Evolutionary conservation across 192 early-diverging fungal species (phyloP), one percentile per base, ranked within the genome.

Genomic region (Gamsiella multidivaricata): DNA sequence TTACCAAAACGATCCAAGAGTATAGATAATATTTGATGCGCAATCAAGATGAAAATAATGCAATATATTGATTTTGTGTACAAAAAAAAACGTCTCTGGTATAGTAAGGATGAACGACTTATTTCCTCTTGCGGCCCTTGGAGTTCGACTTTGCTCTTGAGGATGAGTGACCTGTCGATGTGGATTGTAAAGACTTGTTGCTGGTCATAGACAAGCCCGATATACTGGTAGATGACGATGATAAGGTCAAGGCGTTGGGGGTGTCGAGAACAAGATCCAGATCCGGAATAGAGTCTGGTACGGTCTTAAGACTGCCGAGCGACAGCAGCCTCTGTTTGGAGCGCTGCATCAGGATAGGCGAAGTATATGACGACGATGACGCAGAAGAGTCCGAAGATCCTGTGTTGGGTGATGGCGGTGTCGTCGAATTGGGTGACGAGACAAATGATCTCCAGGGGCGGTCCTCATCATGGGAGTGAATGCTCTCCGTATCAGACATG

Each of bases 361-460:
- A 73, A 2, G 70, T 45, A 14, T 52, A 59, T 28, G 62, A 65
- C 2, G 62, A 59, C 18, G 70, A 73, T 1, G 36, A 17, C 9
- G 54, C 18, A 3, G 70, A 58, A 3, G 70, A 73, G 36, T 64
- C 59, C 3, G 70, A 69, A 2, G 47, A 64, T 0, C 65, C 65
- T 4, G 65, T 62, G 32, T 39, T 67, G 2, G 74, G 74, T 32
- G 74, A 78, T 9, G 74, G 65, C 6, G 74, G 74, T 9, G 61
- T 78, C 3, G 74, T 78, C 37, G 74, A 69, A 33, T 78, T 78
- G 29, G 74, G 74, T 8, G 74, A 78, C 4, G 74, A 78, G n/a
- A 78, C 65, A 64, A 78, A 78, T 10, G 74, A 78, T 12, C 59
- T 39, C 74, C 74, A 78, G 0, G 65, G 43, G 0, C 59, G 74